Conservation (phyloP, 2,329 filamentous ascomycete genomes). For the Ophiostoma piceae region DNA sequence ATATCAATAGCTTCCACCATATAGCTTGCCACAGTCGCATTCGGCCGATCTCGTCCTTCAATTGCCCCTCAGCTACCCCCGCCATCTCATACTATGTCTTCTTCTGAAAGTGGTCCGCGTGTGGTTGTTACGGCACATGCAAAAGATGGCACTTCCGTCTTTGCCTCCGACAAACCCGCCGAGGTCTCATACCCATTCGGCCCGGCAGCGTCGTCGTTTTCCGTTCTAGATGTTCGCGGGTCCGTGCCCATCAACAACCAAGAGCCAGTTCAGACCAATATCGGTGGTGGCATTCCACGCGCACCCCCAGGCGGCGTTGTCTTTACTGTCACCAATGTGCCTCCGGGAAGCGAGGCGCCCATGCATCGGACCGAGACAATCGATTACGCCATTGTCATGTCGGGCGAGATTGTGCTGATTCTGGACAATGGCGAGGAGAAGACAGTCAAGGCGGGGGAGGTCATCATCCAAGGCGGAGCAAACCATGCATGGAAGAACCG, state of each 20-base stretch:
- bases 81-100: neutral
- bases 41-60: neutral
- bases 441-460: constrained; percentile 36
- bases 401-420: constrained; percentile 38
- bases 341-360: constrained; percentile 32
- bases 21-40: neutral
- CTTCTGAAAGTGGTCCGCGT: constrained; percentile 11
- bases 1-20: neutral
- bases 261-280: constrained; percentile 22
- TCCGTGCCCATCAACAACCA: constrained; percentile 34
- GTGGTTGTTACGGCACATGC: constrained; percentile 16
- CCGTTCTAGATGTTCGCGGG: constrained; percentile 32
- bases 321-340: constrained; percentile 35
- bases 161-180: constrained; percentile 14
- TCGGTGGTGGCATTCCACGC: neutral
- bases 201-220: constrained; percentile 28
- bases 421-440: constrained; percentile 41
- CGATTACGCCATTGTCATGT: constrained; percentile 39
- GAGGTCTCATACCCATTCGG: constrained; percentile 15
- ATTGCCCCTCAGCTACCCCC: neutral
- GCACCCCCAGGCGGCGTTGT: constrained; percentile 2
- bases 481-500: constrained; percentile 40
- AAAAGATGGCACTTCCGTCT: constrained; percentile 16
- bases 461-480: constrained; percentile 40
- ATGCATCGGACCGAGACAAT: constrained; percentile 41